phyloP scores from a whole-genome alignment of 495 filamentous ascomycete genomes.

The Aspergillus haitiensis region DNA sequence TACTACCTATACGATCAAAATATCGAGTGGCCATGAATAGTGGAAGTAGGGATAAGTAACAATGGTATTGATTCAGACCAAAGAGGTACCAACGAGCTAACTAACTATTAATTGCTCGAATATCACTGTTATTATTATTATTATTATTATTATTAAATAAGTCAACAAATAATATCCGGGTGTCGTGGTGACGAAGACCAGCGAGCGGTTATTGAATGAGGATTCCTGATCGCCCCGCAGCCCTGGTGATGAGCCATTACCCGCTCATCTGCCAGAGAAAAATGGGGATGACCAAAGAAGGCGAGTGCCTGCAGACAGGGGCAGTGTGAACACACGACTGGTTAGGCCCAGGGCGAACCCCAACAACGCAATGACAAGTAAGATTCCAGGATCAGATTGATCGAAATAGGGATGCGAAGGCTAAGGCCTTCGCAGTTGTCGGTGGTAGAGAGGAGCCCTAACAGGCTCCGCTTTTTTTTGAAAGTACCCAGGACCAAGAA shows the following conservation, averaged over 20 bases:
- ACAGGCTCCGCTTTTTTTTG: constrained; percentile 10
- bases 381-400: constrained; percentile 8
- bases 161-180: not conserved
- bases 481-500: not conserved
- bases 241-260: constrained; percentile 5
- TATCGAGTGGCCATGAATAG: too few species aligned
- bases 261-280: constrained; percentile 17
- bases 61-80: too few species aligned
- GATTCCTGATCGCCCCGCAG: constrained; percentile 6
- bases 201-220: not conserved
- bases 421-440: constrained; percentile 8
- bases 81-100: too few species aligned
- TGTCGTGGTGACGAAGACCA: not conserved
- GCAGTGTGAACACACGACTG: constrained; percentile 14
- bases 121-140: too few species aligned
- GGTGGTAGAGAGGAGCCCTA: not conserved
- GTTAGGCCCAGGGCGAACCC: constrained; percentile 12
- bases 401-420: constrained; percentile 6
- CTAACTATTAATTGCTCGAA: too few species aligned
- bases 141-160: constrained; percentile 1
- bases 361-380: constrained; percentile 12
- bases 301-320: constrained; percentile 1
- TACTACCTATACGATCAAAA: too few species aligned
- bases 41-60: too few species aligned
- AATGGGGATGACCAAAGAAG: constrained; percentile 6